A percentile compares a stretch with the other conserved stretches of the same genome.
Conservation (phyloP, 352 stramenopile species). For the Pythium chondricola region DNA sequence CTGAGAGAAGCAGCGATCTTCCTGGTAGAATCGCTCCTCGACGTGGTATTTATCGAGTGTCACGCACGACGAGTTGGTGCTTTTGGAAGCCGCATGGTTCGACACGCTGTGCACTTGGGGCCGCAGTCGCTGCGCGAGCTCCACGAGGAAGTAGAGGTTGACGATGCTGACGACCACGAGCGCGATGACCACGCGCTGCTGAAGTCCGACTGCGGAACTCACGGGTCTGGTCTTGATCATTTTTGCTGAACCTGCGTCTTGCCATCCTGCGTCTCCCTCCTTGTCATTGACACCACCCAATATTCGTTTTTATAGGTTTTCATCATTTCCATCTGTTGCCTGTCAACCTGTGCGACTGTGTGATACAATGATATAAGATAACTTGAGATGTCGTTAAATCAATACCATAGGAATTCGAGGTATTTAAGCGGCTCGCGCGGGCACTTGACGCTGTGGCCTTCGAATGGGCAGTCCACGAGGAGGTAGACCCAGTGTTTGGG, state of each 20-base stretch:
- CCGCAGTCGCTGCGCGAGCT: neutral
- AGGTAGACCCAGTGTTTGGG: constrained; percentile 24
- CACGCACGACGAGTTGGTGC: constrained; percentile 2
- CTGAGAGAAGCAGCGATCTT: constrained; percentile 6
- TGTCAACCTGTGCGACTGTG: neutral
- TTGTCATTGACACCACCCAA: neutral
- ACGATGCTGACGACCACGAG: neutral
- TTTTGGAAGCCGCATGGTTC: neutral
- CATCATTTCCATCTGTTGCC: neutral
- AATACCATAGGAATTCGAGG: constrained; percentile 14
- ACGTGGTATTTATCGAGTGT: constrained; percentile 2
- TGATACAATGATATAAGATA: no score
- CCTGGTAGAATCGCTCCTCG: constrained; percentile 7
- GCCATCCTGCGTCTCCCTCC: no score
- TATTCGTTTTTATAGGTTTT: neutral
- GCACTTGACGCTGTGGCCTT: constrained; percentile 15
- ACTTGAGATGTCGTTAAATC: no score
- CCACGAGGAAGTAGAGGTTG: neutral
- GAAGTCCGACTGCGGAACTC: neutral
- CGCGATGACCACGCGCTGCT: neutral
- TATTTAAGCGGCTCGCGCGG: constrained; percentile 18
- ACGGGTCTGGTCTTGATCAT: neutral
- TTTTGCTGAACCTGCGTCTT: no score
- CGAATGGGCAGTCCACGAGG: constrained; percentile 20
- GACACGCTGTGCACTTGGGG: neutral